A percentile compares a stretch with the other conserved stretches of the same genome.
phyloP scores from a whole-genome alignment of 345 rosid genomes.

The Acer saccharum region DNA sequence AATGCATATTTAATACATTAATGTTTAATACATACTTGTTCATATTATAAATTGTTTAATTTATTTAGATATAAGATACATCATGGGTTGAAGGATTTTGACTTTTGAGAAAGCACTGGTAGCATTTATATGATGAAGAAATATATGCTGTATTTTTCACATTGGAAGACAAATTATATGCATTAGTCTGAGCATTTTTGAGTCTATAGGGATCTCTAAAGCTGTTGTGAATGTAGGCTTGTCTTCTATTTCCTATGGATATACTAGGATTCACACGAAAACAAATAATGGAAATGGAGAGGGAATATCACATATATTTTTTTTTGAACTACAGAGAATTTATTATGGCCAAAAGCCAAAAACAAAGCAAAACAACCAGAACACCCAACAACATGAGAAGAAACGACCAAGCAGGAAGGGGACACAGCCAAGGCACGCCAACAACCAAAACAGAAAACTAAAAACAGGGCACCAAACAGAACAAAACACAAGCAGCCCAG shows the following conservation, averaged over 20 bases:
- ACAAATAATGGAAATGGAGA: not conserved
- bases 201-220: not conserved
- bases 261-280: not conserved
- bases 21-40: no score
- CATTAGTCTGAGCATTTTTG: not conserved
- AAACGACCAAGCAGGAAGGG: no score
- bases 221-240: not conserved
- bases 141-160: not conserved
- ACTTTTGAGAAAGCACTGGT: not conserved
- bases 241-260: not conserved
- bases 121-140: not conserved
- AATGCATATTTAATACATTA: no score
- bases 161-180: not conserved
- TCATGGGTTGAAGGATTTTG: not conserved
- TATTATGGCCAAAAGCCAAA: no score
- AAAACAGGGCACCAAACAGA: no score
- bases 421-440: no score
- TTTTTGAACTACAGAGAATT: no score
- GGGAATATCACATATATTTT: no score
- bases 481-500: no score
- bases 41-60: not conserved
- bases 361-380: no score
- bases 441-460: no score
- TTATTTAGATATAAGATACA: not conserved
- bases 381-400: no score